Evolutionary conservation across 495 filamentous ascomycete genomes (phyloP), one percentile per base, ranked within the genome.

Genomic region (Xylaria acuta): DNA sequence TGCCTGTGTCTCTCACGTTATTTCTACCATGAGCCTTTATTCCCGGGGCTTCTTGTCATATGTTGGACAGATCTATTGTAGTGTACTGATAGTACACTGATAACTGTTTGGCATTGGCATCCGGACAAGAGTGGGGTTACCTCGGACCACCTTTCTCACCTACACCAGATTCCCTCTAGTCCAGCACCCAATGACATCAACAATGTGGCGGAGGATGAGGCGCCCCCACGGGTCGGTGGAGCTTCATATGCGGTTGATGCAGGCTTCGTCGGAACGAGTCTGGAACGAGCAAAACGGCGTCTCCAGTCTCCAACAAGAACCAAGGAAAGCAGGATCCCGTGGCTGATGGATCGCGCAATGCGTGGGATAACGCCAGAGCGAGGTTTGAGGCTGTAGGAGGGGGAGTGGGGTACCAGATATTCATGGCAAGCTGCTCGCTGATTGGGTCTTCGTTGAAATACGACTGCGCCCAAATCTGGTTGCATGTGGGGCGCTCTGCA

Each of bases 181-280:
- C 36, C 30, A 43, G 41, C 43, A 66, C 45, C 43, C 30, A 67
- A 51, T 67, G 65, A 67, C 49, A 54, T 56, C 65, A 56, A 56
- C 12, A 36, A 43, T 56, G 65, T 56, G 47, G 65, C 22, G 25
- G 25, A 9, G 9, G 30, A 66, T 16, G 43, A 16, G 16, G 3
- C 16, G 3, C 14, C 65, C 65, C 65, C 47, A 41, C 22, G 49
- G 22, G 25, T 41, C 25, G 36, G 65, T 56, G 65, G 65, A 56
- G 20, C 32, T 56, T 67, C 36, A 18, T 34, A 56, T 67, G 65
- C 65, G 25, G 32, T 43, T 18, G 47, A 56, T 16, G 34, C 16
- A 40, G 49, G 30, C 36, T 27, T 32, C 12, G 43, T 56, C 49
- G 9, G n/a, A 30, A 18, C 30, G 12, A 32, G 34, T 3, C n/a